Conservation (phyloP, 495 filamentous ascomycete genomes). For the Aspergillus saccharolyticus region DNA sequence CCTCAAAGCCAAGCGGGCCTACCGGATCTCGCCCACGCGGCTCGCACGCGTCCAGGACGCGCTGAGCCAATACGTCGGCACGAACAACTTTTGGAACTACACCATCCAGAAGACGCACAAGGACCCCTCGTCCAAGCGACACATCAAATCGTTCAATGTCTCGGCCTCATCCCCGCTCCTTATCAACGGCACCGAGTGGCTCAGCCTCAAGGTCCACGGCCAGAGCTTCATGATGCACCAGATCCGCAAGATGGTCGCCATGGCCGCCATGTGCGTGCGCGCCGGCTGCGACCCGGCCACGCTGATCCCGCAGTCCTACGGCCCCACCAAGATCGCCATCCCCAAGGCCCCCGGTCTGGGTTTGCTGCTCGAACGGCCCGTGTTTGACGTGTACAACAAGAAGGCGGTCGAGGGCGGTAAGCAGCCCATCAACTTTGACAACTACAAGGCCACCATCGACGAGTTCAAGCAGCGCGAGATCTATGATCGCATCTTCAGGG, state of each 20-base stretch:
- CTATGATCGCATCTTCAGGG: conserved; percentile 82
- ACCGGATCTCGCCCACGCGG: conserved; percentile 70
- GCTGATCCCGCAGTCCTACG: conserved; percentile 66
- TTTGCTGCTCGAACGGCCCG: conserved; percentile 79
- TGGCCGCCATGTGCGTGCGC: conserved; percentile 78
- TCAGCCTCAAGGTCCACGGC: conserved; percentile 90
- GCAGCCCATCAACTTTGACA: conserved; percentile 69
- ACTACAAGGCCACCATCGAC: conserved; percentile 68
- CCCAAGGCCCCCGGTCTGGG: conserved; percentile 91
- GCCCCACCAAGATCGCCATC: conserved; percentile 64
- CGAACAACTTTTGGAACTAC: conserved; percentile 91
- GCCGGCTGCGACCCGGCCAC: conserved; percentile 60
- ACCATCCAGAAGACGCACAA: conserved; percentile 76
- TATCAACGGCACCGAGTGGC: conserved; percentile 89
- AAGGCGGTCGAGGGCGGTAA: conserved; percentile 51
- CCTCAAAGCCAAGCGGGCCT: conserved; percentile 67
- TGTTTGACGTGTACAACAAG: conserved; percentile 81
- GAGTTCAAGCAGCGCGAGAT: conserved; percentile 93
- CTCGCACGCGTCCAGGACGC: conserved; percentile 65
- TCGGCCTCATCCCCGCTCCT: conserved; percentile 61
- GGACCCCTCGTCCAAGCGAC: conserved; percentile 77
- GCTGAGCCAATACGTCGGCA: conserved; percentile 69
- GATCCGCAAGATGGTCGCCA: conserved; percentile 97
- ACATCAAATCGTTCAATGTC: conserved; percentile 83
- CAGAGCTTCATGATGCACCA: conserved; percentile 99